Percentiles rank a stretch among this genome's conserved stretches.
Conservation (phyloP, 805 yeast genomes). For the Nakazawaea holstii region DNA sequence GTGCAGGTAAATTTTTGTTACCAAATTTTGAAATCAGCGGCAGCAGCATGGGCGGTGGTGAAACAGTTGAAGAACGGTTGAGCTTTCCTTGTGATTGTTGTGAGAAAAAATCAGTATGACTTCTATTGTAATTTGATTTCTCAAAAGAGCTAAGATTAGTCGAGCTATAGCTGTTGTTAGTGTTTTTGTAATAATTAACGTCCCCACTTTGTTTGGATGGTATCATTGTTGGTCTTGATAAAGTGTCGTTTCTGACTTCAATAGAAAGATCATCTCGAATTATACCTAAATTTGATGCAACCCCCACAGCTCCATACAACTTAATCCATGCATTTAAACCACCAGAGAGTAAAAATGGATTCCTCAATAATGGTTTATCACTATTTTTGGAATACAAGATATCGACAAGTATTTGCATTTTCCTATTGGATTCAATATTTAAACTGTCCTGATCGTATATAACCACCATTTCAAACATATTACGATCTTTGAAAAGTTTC, state of each 20-base stretch:
- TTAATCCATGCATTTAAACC: constrained; percentile 73
- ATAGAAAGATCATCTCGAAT: constrained; percentile 7
- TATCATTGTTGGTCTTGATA: constrained; percentile 1
- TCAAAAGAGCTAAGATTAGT: background rate
- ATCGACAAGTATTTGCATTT: background rate
- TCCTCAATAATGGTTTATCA: constrained; percentile 25
- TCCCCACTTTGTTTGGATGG: background rate
- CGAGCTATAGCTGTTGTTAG: background rate
- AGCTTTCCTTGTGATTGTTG: background rate
- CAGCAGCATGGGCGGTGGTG: background rate
- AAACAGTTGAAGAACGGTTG: background rate
- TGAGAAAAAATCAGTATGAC: constrained; percentile 6
- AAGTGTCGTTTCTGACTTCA: background rate
- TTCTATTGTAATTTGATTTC: constrained; percentile 6
- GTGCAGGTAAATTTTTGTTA: background rate
- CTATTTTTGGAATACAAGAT: background rate
- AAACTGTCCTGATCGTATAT: constrained; percentile 51
- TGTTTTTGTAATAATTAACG: background rate
- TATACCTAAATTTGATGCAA: constrained; percentile 11
- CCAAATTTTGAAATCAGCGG: background rate
- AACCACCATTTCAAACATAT: constrained; percentile 56
- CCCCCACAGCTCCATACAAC: constrained; percentile 31
- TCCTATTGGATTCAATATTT: constrained; percentile 13
- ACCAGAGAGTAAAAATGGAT: constrained; percentile 44
- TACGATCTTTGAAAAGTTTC: constrained; percentile 45